Evolutionary conservation across 1,284 basidiomycete genomes (phyloP).

Genomic region (Schizophyllum amplum): DNA sequence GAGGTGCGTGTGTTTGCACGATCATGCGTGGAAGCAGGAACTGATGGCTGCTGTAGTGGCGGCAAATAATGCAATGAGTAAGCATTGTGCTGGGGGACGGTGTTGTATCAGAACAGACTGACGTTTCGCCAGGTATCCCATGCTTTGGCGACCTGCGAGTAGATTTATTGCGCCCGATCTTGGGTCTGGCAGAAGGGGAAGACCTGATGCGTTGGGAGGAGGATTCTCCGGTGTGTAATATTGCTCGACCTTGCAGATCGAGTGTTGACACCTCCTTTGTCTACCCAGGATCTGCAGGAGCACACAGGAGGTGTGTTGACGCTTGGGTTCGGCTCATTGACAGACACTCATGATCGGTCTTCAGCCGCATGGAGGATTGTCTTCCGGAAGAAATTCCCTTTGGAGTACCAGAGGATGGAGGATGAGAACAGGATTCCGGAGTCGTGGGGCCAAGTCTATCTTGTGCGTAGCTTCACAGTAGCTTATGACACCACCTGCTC

Average conservation of each 20-base stretch:
- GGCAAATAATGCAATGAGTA: neutral
- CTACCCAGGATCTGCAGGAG: conserved; percentile 43
- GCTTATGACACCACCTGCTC: conserved; percentile 1
- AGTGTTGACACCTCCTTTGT: conserved; percentile 9
- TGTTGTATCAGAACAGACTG: neutral
- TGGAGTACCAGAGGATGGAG: conserved; percentile 37
- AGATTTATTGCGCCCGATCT: neutral
- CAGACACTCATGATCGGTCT: conserved; percentile 12
- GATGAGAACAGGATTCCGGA: conserved; percentile 35
- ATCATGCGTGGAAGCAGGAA: neutral
- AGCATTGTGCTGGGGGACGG: neutral
- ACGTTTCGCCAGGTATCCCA: neutral
- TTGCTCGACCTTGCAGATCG: neutral
- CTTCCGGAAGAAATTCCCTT: conserved; percentile 51
- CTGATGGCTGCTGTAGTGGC: neutral
- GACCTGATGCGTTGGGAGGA: conserved; percentile 11
- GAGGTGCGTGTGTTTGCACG: neutral
- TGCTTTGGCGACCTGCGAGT: neutral
- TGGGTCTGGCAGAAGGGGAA: neutral
- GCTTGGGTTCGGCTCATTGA: conserved; percentile 8
- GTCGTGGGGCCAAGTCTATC: conserved; percentile 63
- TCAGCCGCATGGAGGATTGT: conserved; percentile 64
- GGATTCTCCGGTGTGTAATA: conserved; percentile 52
- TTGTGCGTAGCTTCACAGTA: conserved; percentile 34
- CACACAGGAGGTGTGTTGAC: conserved; percentile 42